Percentiles rank a stretch among this genome's conserved stretches.
Evolutionary conservation across 495 filamentous ascomycete genomes (phyloP).

Genomic region (Penicillium desertorum): DNA sequence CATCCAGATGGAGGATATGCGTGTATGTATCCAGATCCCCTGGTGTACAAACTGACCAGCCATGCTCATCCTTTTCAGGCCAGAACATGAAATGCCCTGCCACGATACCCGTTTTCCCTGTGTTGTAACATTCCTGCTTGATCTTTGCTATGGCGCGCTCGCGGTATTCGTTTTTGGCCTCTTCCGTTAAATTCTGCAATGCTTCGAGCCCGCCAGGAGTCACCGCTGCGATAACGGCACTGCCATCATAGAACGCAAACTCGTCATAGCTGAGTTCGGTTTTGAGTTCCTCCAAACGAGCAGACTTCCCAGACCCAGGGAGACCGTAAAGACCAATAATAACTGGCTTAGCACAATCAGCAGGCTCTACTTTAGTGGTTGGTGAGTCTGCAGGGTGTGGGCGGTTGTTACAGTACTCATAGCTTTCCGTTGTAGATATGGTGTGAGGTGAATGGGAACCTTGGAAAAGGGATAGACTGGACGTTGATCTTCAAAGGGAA

Average conservation of each 20-base stretch:
- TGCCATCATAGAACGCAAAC: conserved; percentile 57
- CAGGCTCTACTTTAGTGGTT: too few relatives aligned
- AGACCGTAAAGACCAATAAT: conserved; percentile 63
- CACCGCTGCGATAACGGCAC: conserved; percentile 47
- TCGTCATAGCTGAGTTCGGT: conserved; percentile 29
- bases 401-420: background rate
- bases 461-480: too few relatives aligned
- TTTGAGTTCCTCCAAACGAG: conserved; percentile 46
- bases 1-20: conserved; percentile 62
- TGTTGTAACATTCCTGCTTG: conserved; percentile 34
- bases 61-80: conserved; percentile 38
- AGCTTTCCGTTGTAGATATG: background rate
- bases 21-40: conserved; percentile 53
- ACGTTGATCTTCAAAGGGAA: too few relatives aligned
- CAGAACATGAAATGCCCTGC: conserved; percentile 64
- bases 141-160: conserved; percentile 51
- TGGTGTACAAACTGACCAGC: conserved; percentile 41
- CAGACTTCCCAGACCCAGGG: conserved; percentile 61
- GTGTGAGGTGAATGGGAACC: background rate
- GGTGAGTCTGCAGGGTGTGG: background rate
- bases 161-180: conserved; percentile 44
- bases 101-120: conserved; percentile 48
- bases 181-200: conserved; percentile 48
- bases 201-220: conserved; percentile 51
- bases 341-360: conserved; percentile 24